Conservation (phyloP, 495 filamentous ascomycete species). For the Hypoxylon fuscum region DNA sequence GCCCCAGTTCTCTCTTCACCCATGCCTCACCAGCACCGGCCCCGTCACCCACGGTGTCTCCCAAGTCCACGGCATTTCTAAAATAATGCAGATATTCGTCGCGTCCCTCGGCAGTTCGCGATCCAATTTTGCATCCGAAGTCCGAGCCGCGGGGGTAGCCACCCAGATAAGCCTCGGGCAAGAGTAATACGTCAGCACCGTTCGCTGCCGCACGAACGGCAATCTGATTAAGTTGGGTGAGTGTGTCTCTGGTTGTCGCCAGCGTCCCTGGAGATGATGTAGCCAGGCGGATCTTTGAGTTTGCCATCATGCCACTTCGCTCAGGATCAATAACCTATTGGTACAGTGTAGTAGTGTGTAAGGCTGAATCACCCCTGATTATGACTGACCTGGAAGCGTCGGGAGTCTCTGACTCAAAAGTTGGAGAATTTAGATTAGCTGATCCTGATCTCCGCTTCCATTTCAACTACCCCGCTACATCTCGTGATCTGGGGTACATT, state of each 20-base stretch:
- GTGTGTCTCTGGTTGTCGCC: slow-evolving; percentile 68
- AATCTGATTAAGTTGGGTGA: slow-evolving; percentile 59
- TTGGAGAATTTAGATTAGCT: neutral
- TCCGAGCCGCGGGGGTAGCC: slow-evolving; percentile 88
- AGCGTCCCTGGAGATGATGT: slow-evolving; percentile 81
- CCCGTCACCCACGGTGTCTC: slow-evolving; percentile 74
- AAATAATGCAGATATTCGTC: slow-evolving; percentile 90
- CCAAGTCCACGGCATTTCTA: slow-evolving; percentile 79
- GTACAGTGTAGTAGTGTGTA: neutral
- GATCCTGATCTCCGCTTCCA: too few relatives aligned
- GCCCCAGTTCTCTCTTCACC: slow-evolving; percentile 68
- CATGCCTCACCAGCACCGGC: slow-evolving; percentile 76
- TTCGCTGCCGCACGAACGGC: slow-evolving; percentile 58
- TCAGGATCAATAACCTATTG: neutral
- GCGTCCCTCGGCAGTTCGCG: slow-evolving; percentile 71
- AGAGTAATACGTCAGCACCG: slow-evolving; percentile 80
- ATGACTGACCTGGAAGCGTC: too few relatives aligned
- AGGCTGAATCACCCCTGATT: neutral
- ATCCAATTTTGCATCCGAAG: slow-evolving; percentile 80
- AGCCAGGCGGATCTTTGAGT: slow-evolving; percentile 68
- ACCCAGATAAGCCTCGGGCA: slow-evolving; percentile 93
- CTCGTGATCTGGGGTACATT: slow-evolving; percentile 37
- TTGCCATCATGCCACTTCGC: slow-evolving; percentile 6
- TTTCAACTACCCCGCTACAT: slow-evolving; percentile 14
- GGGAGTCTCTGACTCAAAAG: neutral